Evolutionary conservation across 2,329 filamentous ascomycete species (phyloP), one percentile per base, ranked within the genome.

Genomic region (Scytalidium sp.): DNA sequence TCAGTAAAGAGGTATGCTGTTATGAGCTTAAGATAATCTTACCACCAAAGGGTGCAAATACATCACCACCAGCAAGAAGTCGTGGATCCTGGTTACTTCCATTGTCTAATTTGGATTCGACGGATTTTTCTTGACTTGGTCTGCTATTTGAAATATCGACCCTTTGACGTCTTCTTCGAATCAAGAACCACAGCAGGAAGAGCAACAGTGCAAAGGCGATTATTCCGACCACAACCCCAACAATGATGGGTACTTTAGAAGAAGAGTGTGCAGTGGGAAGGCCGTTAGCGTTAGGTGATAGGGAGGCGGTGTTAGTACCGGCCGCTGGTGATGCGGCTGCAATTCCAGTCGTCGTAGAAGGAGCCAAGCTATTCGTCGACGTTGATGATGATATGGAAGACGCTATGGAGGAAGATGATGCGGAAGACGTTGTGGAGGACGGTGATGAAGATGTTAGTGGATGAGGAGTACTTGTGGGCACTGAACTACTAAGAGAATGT

Each of bases 11-110:
- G 13, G 13, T n/a, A 36, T 5, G 32, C 8, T 5, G 32, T 29
- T 29, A 8, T 29, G 13, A 29, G 5, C 32, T 8, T 5, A n/a
- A 32, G 52, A 64, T 15, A 15, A n/a, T 36, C 32, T 60, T 58
- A 75, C 74, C 73, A 65, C 73, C 71, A 62, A 75, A 75, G 10
- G 70, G 66, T 2, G 69, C 71, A 58, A 75, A 74, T 2, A 72
- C 66, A 46, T 74, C 71, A 41, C 52, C 53, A n/a, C 27, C 45
- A 29, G 9, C 39, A 17, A 9, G 41, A 25, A 36, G 13, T 21
- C 45, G 41, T 23, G 25, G n/a, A 10, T 50, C 47, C 11, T 43
- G 32, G 11, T 13, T 20, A 23, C 41, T 47, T 29, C 27, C 41
- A 41, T 47, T n/a, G 17, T 8, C 25, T 27, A 36, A 15, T n/a